These are phyloP conservation scores for Agaricus blazei DNA, from an alignment of 768 basidiomycete species.

Conservation along the genomic window DNA sequence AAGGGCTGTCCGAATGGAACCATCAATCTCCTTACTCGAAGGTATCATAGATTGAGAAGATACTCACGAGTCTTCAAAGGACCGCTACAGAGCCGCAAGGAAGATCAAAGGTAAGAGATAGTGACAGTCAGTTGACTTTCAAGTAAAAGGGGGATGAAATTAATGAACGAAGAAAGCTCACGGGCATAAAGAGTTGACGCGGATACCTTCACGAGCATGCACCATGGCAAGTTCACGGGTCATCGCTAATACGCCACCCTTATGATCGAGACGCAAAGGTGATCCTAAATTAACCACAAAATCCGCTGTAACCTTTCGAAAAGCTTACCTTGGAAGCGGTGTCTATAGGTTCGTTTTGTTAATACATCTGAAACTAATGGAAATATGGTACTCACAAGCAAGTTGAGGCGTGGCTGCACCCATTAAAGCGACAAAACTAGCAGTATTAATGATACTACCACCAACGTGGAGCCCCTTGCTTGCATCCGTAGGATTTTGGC, in stretches of 20 bases:
- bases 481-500: slow-evolving; percentile 80
- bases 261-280: background rate
- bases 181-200: slow-evolving; percentile 96
- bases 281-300: background rate
- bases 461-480: slow-evolving; percentile 75
- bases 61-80: slow-evolving; percentile 89
- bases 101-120: slow-evolving; percentile 7
- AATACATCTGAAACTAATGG: no score
- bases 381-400: slow-evolving; percentile 60
- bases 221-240: slow-evolving; percentile 97
- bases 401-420: slow-evolving; percentile 98
- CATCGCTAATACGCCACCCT: slow-evolving; percentile 98
- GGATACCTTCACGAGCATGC: slow-evolving; percentile 95
- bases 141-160: background rate
- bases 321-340: slow-evolving; percentile 82
- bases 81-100: slow-evolving; percentile 47
- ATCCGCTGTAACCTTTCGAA: background rate
- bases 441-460: slow-evolving; percentile 96
- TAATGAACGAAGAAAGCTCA: slow-evolving; percentile 34
- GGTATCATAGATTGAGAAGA: background rate
- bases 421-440: slow-evolving; percentile 92
- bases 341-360: slow-evolving; percentile 39
- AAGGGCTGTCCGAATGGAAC: slow-evolving; percentile 52
- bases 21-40: background rate
- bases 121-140: background rate